Evolutionary conservation across 805 yeast species (phyloP), one percentile per base, ranked within the genome.

Genomic region (Wickerhamomyces hampshirensis): DNA sequence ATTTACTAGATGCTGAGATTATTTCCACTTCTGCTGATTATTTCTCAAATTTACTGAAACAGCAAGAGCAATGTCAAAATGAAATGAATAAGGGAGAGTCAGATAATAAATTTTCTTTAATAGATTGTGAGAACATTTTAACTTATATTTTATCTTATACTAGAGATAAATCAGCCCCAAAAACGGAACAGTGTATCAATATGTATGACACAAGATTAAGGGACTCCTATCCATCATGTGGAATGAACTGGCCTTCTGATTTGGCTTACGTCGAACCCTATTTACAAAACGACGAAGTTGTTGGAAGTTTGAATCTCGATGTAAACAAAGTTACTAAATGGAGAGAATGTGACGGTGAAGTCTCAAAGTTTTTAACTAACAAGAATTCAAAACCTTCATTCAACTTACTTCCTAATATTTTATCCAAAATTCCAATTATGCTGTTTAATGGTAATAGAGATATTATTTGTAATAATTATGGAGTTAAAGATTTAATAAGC

Each of bases 391-490:
- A 57, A 24, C 87, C 91, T 3, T 61, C 95, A 0, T 67, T 84
- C 26, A 66, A 69, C 14, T 59, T 87, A 29, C 58, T 93, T n/a
- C 91, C 95, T 0, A 66, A 59, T 0, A 50, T 93, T 18, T 62
- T 89, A 28, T 66, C 68, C 30, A 56, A 75, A 29, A 38, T 74
- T 5, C 82, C 83, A 11, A 65, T 93, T 11, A 58, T 86, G 50
- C 63, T 93, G 37, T 87, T 87, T 63, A 82, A 83, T 51, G 98
- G 98, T 30, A 87, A 84, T 47, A 75, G 80, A 48, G 98, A 93
- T 60, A 71, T 86, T 30, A 84, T 93, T 37, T 93, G 98, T 63
- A 93, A 93, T 54, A 74, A 77, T 51, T 48, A 71, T 28, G 95
- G 97, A 16, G 78, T 86, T 3, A 81, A 83, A 47, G 68, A 71